Conservation (phyloP, 352 stramenopile genomes). For the Pythium guiyangense region DNA sequence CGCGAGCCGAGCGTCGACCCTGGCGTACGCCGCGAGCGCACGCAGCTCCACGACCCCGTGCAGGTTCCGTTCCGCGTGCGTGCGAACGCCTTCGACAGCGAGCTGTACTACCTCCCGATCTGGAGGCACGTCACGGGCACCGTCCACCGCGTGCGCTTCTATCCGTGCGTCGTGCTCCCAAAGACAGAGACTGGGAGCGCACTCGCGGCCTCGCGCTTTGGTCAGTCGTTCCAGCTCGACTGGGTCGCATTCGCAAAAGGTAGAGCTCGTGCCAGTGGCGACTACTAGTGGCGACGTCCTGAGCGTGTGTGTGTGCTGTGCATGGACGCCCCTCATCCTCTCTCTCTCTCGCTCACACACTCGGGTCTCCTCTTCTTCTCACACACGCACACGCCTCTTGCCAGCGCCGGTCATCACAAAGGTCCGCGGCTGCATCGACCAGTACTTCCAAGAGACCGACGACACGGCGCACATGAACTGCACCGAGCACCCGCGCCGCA, state of each 20-base stretch:
- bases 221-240: constrained; percentile 65
- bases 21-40: constrained; percentile 25
- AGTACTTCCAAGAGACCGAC: constrained; percentile 38
- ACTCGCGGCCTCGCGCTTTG: constrained; percentile 5
- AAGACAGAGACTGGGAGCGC: constrained; percentile 15
- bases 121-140: constrained; percentile 53
- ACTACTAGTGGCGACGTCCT: too few relatives aligned
- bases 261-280: too few relatives aligned
- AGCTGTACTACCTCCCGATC: constrained; percentile 63
- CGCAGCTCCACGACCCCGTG: constrained; percentile 38
- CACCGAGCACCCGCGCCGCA: constrained; percentile 27
- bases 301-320: too few relatives aligned
- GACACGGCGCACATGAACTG: constrained; percentile 34
- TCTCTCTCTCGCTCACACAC: too few relatives aligned
- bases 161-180: constrained; percentile 36
- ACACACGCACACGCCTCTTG: too few relatives aligned
- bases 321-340: too few relatives aligned
- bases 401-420: constrained; percentile 60
- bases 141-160: constrained; percentile 56
- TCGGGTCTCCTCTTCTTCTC: too few relatives aligned
- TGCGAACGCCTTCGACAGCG: constrained; percentile 18
- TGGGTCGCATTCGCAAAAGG: constrained; percentile 69
- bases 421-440: constrained; percentile 77
- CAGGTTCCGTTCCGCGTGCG: constrained; percentile 49
- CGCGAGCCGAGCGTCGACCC: constrained; percentile 44